These are phyloP conservation scores for Schwanniomyces pseudopolymorphus DNA, from an alignment of 805 yeast genomes.

Conservation along the genomic window DNA sequence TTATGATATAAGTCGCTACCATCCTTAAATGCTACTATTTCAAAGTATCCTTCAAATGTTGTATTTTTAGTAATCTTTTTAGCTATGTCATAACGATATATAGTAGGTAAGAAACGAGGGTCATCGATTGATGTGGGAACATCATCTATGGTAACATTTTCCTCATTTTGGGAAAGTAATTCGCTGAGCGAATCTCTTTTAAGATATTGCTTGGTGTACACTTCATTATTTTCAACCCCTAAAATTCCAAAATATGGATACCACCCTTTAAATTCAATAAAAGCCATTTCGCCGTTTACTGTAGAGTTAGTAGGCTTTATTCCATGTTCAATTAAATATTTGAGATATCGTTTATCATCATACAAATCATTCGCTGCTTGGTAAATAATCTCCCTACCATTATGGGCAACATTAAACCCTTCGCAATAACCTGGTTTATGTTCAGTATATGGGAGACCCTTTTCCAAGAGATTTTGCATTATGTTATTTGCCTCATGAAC, in stretches of 20 bases:
- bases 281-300: background rate
- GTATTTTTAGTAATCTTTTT: constrained; percentile 2
- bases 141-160: too few species aligned
- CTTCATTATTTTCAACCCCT: background rate
- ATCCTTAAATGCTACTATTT: background rate
- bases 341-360: background rate
- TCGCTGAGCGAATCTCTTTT: background rate
- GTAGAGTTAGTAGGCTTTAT: background rate
- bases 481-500: background rate
- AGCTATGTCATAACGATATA: background rate
- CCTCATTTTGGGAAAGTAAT: background rate
- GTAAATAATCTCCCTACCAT: background rate
- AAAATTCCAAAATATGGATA: background rate
- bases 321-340: constrained; percentile 2
- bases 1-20: background rate
- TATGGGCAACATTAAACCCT: background rate
- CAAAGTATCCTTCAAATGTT: background rate
- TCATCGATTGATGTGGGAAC: background rate
- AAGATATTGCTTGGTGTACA: background rate
- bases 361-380: background rate
- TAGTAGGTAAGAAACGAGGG: background rate
- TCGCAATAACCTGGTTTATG: background rate
- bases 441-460: background rate
- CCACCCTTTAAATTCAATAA: too few species aligned
- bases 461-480: background rate